A percentile compares a stretch with the other conserved stretches of the same genome.
Conservation (phyloP, 1,139 yeast genomes). For the Yamadazyma kanchanaburiensis region DNA sequence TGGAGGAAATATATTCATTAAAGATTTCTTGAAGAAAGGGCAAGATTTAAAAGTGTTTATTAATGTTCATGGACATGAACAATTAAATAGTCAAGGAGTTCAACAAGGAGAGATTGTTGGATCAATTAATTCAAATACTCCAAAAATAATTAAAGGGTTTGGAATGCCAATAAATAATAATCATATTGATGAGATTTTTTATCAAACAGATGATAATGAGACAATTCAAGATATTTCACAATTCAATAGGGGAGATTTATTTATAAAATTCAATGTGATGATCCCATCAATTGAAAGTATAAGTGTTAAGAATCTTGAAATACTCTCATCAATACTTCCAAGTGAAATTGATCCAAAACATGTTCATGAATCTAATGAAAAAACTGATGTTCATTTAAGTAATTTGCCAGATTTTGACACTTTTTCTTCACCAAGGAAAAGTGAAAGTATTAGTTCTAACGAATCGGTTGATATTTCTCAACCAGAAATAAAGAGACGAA, state of each 20-base stretch:
- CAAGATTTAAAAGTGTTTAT: constrained; percentile 36
- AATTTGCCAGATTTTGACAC: too few species aligned
- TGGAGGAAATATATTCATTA: constrained; percentile 49
- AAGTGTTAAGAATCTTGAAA: constrained; percentile 4
- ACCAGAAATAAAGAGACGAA: constrained; percentile 1
- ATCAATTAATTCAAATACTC: constrained; percentile 39
- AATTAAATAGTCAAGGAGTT: constrained; percentile 23
- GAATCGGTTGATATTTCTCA: constrained; percentile 1
- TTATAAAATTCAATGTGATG: constrained; percentile 38
- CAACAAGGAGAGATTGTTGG: constrained; percentile 47
- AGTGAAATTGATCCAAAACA: constrained; percentile 1
- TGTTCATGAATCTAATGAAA: background rate
- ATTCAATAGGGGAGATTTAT: constrained; percentile 36
- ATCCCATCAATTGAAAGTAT: constrained; percentile 33
- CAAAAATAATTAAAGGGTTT: constrained; percentile 46
- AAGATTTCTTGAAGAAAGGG: constrained; percentile 43
- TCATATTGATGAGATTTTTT: constrained; percentile 23
- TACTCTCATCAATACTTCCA: constrained; percentile 3
- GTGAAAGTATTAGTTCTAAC: constrained; percentile 8
- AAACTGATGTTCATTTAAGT: constrained; percentile 19
- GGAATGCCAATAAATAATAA: constrained; percentile 65
- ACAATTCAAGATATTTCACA: constrained; percentile 8
- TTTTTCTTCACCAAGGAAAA: constrained; percentile 4
- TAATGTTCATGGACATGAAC: constrained; percentile 35
- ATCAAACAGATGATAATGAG: constrained; percentile 15